phyloP scores from a whole-genome alignment of 1,139 yeast species.

The Yamadazyma diospyri region DNA sequence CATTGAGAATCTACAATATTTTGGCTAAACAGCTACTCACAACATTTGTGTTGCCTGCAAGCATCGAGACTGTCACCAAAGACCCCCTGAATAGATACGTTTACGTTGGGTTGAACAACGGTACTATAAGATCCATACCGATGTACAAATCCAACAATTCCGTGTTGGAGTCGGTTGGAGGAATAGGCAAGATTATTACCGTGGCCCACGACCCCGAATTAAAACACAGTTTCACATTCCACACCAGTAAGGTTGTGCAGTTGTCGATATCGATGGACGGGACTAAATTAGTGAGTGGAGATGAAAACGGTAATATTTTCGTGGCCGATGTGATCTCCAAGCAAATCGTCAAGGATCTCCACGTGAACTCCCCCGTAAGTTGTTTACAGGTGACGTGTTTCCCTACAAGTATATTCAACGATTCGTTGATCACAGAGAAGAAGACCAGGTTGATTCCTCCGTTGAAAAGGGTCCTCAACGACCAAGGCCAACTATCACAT shows the following conservation, averaged over 20 bases:
- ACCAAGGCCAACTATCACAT: slow-evolving; percentile 44
- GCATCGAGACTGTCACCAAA: slow-evolving; percentile 57
- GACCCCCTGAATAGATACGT: slow-evolving; percentile 81
- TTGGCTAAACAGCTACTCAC: slow-evolving; percentile 46
- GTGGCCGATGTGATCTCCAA: slow-evolving; percentile 72
- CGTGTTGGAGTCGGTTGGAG: slow-evolving; percentile 54
- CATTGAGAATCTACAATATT: slow-evolving; percentile 65
- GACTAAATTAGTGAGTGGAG: slow-evolving; percentile 70
- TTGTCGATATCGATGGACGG: slow-evolving; percentile 73
- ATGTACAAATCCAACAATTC: slow-evolving; percentile 49
- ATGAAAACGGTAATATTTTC: slow-evolving; percentile 60
- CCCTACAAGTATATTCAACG: slow-evolving; percentile 16
- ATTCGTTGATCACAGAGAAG: slow-evolving; percentile 26
- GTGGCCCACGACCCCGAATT: slow-evolving; percentile 49
- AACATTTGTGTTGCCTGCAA: slow-evolving; percentile 64
- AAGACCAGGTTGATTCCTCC: slow-evolving; percentile 47
- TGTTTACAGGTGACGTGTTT: slow-evolving; percentile 19
- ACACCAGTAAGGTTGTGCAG: slow-evolving; percentile 48
- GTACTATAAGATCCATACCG: slow-evolving; percentile 56
- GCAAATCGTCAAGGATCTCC: slow-evolving; percentile 68
- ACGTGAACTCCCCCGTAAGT: slow-evolving; percentile 43
- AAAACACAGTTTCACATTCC: slow-evolving; percentile 55
- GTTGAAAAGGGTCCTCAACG: slow-evolving; percentile 56
- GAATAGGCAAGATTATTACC: slow-evolving; percentile 51
- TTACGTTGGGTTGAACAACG: slow-evolving; percentile 68